These are phyloP conservation scores for Ananas comosus DNA, from an alignment of 176 grass and related monocot species.

Conservation along the genomic window DNA sequence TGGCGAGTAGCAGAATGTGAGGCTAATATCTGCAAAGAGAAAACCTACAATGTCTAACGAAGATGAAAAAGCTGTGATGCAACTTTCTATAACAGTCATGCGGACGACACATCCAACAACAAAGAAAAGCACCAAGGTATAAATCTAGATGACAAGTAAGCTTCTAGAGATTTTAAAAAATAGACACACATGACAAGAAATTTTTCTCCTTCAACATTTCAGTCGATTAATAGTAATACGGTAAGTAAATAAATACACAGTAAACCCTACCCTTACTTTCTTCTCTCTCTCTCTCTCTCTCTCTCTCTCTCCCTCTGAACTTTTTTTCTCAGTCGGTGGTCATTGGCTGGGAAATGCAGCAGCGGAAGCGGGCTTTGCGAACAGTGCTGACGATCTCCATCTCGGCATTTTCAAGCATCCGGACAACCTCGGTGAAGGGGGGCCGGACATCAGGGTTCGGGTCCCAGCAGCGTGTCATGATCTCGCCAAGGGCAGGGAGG, in stretches of 20 bases:
- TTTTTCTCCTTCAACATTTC: background rate
- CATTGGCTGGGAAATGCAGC: slow-evolving; percentile 88
- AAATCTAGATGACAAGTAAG: background rate
- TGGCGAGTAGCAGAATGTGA: background rate
- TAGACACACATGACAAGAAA: background rate
- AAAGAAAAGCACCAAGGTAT: background rate
- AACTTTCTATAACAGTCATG: background rate
- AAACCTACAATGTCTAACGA: background rate
- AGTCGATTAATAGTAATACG: background rate
- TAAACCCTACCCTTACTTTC: no score
- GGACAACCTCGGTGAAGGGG: slow-evolving; percentile 75
- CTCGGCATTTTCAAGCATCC: slow-evolving; percentile 83
- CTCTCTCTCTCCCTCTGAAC: background rate
- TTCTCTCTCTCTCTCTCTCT: background rate
- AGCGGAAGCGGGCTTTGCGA: slow-evolving; percentile 83
- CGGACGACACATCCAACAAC: background rate
- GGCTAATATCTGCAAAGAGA: background rate
- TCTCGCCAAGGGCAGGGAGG: slow-evolving; percentile 62
- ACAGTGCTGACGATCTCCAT: slow-evolving; percentile 71
- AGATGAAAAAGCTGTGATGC: background rate
- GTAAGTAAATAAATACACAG: background rate
- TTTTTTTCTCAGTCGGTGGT: slow-evolving; percentile 54
- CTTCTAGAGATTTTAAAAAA: background rate
- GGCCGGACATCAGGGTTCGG: slow-evolving; percentile 76
- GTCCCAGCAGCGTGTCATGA: slow-evolving; percentile 97